Base-by-base conservation (phyloP, 179 eudicot genomes). In the Spergularia azorica region DNA sequence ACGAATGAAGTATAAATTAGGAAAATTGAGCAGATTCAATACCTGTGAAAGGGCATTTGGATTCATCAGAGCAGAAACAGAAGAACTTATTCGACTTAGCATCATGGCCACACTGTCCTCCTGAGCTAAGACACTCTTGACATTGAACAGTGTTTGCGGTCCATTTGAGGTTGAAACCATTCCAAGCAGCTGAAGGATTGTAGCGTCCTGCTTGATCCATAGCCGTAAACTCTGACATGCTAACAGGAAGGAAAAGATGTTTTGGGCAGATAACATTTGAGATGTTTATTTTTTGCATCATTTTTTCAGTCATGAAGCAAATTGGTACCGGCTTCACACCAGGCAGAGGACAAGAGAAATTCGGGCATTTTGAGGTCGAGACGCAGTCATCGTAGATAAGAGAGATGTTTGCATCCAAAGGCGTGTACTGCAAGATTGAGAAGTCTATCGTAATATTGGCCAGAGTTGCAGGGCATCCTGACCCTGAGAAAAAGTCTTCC, bases 31-130 rank as follows among this genome's bases (percentile, higher is more conserved):
- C 38, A 18, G 41, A 65, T 5, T 32, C 21, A 21, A 51, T 79
- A 80, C 83, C 83, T 76, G 83, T 18, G 55, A 52, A 70, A 54
- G 62, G 83, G 72, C 83, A 80, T 68, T 76, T 76, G 52, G 83
- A 70, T 76, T 76, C 79, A 65, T 80, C 83, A 41, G 62, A 16
- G 39, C 83, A 80, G 50, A 80, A 80, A 61, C 83, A 80, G 32
- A 76, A 80, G 67, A 80, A 80, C 73, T 76, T 71, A 48, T 80
- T 76, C 7, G 79, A 76, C 14, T 21, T 8, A 12, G 66, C 43
- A 41, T 80, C 79, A 65, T 80, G 79, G 18, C 83, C 83, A 58
- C 83, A 80, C 62, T 70, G 76, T 2, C 83, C 83, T 32, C 83
- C 83, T 57, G 73, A 46, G 46, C 15, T 15, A 38, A 63, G 62